These are phyloP conservation scores for Kodamaea ohmeri DNA, from an alignment of 1,139 yeast genomes.

Conservation along the genomic window DNA sequence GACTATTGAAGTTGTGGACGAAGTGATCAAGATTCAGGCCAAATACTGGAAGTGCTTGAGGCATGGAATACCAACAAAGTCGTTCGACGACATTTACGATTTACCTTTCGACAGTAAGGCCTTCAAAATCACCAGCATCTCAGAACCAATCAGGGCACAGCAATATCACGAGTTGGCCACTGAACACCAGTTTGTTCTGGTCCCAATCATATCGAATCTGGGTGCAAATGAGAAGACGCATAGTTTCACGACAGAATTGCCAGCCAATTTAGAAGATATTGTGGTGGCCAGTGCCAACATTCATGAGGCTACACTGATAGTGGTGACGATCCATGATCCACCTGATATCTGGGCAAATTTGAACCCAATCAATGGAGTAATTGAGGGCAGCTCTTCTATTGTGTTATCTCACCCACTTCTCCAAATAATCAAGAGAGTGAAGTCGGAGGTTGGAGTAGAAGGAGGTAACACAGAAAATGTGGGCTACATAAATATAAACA, in stretches of 20 bases:
- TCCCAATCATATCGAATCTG: slow-evolving; percentile 55
- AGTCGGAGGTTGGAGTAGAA: slow-evolving; percentile 23
- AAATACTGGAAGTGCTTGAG: slow-evolving; percentile 84
- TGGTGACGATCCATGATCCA: slow-evolving; percentile 83
- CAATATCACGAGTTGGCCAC: slow-evolving; percentile 61
- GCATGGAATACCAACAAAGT: slow-evolving; percentile 53
- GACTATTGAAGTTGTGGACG: slow-evolving; percentile 82
- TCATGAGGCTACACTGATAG: slow-evolving; percentile 58
- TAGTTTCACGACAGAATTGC: slow-evolving; percentile 43
- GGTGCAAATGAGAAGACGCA: slow-evolving; percentile 24
- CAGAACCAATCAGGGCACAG: slow-evolving; percentile 70
- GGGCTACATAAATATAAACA: slow-evolving; percentile 81
- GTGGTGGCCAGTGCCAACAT: slow-evolving; percentile 76
- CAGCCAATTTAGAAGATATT: slow-evolving; percentile 60
- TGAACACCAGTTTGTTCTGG: slow-evolving; percentile 56
- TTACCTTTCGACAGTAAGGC: slow-evolving; percentile 26
- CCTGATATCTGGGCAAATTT: slow-evolving; percentile 90
- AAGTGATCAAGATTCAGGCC: slow-evolving; percentile 77
- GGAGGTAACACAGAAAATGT: slow-evolving; percentile 52
- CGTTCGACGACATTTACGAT: slow-evolving; percentile 44
- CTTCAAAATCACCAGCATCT: slow-evolving; percentile 29
- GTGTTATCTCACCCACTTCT: slow-evolving; percentile 48
- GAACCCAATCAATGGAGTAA: slow-evolving; percentile 75
- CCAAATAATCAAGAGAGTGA: slow-evolving; percentile 36
- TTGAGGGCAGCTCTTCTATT: slow-evolving; percentile 71